Conservation (phyloP, 306 rosid genomes). For the Herpetospermum pedunculosum region DNA sequence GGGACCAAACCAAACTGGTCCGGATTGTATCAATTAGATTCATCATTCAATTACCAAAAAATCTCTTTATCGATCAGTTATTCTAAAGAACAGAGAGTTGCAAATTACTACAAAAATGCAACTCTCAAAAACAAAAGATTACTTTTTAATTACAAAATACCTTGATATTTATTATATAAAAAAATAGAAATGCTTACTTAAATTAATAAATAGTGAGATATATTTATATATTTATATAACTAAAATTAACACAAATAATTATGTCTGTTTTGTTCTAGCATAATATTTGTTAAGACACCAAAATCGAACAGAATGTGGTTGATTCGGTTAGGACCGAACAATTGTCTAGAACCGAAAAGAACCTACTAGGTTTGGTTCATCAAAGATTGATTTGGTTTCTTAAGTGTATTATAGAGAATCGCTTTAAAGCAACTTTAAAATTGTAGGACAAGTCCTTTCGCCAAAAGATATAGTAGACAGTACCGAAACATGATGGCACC, state of each 20-base stretch:
- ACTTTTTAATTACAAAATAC: not conserved
- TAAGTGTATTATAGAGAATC: not conserved
- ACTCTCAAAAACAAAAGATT: not conserved
- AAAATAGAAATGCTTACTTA: not conserved
- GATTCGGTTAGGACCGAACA: not conserved
- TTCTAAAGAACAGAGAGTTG: not conserved
- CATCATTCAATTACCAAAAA: not conserved
- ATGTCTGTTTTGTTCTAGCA: not conserved
- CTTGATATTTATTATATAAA: too few relatives aligned
- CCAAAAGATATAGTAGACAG: not conserved
- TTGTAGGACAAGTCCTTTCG: not conserved
- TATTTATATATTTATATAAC: not conserved
- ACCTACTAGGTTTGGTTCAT: not conserved
- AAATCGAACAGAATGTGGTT: not conserved
- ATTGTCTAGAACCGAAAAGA: not conserved
- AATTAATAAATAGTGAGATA: not conserved
- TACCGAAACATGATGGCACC: not conserved
- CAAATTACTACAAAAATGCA: not conserved
- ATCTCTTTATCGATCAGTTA: too few relatives aligned
- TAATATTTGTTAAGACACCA: not conserved
- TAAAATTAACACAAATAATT: not conserved
- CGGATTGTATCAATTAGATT: not conserved
- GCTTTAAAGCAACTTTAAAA: not conserved
- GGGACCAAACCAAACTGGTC: too few relatives aligned
- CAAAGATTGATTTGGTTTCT: not conserved